A percentile compares a stretch with the other conserved stretches of the same genome.
Evolutionary conservation across 805 yeast species (phyloP).

Genomic region (Ogataea trehalophila): DNA sequence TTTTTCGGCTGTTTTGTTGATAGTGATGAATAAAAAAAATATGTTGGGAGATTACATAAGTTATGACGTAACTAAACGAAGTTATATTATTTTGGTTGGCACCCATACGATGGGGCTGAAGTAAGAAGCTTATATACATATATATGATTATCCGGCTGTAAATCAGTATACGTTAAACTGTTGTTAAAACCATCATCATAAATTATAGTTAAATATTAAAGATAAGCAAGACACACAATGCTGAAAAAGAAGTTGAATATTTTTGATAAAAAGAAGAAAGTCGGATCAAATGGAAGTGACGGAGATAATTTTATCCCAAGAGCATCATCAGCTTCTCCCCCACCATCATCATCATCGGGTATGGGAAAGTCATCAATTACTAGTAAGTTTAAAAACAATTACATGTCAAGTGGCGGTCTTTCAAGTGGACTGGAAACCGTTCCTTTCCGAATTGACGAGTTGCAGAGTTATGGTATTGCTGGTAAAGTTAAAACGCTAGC

Average conservation of each 20-base stretch:
- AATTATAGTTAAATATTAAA: too few relatives aligned
- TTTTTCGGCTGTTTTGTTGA: too few relatives aligned
- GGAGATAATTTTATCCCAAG: background rate
- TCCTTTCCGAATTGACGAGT: constrained; percentile 27
- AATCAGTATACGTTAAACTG: too few relatives aligned
- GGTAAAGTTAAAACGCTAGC: constrained; percentile 68
- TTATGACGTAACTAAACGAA: too few relatives aligned
- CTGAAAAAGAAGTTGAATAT: constrained; percentile 16
- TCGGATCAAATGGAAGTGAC: background rate
- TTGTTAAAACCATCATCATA: too few relatives aligned
- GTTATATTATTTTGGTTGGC: too few relatives aligned
- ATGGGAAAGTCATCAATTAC: constrained; percentile 1
- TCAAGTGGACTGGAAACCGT: constrained; percentile 29
- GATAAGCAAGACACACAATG: constrained; percentile 5
- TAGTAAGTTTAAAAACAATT: constrained; percentile 7
- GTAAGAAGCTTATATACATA: too few relatives aligned
- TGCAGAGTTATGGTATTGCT: constrained; percentile 48
- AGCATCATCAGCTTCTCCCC: background rate
- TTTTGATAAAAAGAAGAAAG: constrained; percentile 11
- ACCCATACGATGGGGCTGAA: too few relatives aligned
- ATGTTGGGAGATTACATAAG: too few relatives aligned
- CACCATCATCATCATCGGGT: constrained; percentile 4
- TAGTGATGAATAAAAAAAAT: too few relatives aligned
- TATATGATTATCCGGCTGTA: too few relatives aligned
- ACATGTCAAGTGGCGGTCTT: constrained; percentile 17